These are phyloP conservation scores for Pseudocercospora vitis DNA, from an alignment of 2,329 filamentous ascomycete species.

Conservation along the genomic window DNA sequence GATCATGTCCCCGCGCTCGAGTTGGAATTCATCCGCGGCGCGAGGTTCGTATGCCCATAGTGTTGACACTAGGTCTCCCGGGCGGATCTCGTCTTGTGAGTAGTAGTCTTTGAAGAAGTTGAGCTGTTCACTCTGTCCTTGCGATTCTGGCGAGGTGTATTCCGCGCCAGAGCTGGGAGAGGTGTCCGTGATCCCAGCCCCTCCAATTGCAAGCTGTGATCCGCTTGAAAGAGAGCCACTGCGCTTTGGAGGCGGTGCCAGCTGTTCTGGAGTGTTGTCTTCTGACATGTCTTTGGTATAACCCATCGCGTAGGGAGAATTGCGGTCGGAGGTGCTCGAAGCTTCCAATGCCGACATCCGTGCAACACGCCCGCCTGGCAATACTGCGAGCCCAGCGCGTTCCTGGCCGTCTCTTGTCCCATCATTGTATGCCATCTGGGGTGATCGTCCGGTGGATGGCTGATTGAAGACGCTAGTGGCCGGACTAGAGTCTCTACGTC, in stretches of 20 bases:
- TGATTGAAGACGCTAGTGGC: constrained; percentile 83
- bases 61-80: constrained; percentile 83
- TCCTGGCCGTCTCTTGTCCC: constrained; percentile 39
- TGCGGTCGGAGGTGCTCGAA: constrained; percentile 57
- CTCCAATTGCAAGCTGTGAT: constrained; percentile 56
- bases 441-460: constrained; percentile 62
- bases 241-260: constrained; percentile 62
- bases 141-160: constrained; percentile 83
- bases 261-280: constrained; percentile 56
- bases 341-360: constrained; percentile 93
- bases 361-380: constrained; percentile 85
- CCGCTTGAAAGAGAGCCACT: constrained; percentile 89
- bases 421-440: constrained; percentile 46
- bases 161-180: constrained; percentile 75
- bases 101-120: constrained; percentile 99
- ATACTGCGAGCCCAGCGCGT: constrained; percentile 64
- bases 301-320: constrained; percentile 37
- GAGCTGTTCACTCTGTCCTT: constrained; percentile 91
- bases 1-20: constrained; percentile 96
- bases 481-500: constrained; percentile 59
- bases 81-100: constrained; percentile 91
- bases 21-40: constrained; percentile 85
- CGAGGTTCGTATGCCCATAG: constrained; percentile 97
- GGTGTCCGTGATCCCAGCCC: constrained; percentile 59
- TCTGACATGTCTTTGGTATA: constrained; percentile 63